phyloP scores from a whole-genome alignment of 345 rosid species.

The Odontarrhena argentea region DNA sequence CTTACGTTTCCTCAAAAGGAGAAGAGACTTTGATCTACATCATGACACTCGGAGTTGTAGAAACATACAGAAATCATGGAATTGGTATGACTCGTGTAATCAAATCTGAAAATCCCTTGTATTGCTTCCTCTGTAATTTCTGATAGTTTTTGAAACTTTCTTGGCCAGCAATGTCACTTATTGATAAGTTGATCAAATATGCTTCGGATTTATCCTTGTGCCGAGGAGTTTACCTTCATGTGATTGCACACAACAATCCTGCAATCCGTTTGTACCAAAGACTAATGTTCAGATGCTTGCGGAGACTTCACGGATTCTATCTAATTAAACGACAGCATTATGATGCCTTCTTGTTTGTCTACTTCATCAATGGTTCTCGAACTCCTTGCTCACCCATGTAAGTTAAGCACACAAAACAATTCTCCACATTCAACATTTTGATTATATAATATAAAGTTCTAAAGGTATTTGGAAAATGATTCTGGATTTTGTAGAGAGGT shows the following conservation, averaged over 20 bases:
- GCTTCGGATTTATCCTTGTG: conserved; percentile 60
- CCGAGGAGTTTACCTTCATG: conserved; percentile 86
- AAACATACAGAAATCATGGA: conserved; percentile 72
- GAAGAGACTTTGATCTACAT: conserved; percentile 79
- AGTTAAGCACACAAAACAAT: conserved; percentile 38
- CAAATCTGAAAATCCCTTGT: background rate
- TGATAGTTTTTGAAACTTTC: conserved; percentile 12
- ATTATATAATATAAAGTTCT: background rate
- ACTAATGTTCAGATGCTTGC: conserved; percentile 69
- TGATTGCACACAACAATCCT: conserved; percentile 73
- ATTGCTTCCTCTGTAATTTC: background rate
- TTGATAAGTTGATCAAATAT: conserved; percentile 69
- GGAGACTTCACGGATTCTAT: conserved; percentile 64
- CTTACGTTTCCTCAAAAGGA: conserved; percentile 56
- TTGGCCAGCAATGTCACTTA: conserved; percentile 66
- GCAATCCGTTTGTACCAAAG: conserved; percentile 84
- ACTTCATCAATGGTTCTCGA: conserved; percentile 69
- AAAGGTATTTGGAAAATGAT: background rate
- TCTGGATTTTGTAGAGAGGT: conserved; percentile 55
- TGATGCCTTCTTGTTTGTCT: conserved; percentile 81
- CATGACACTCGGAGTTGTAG: conserved; percentile 81
- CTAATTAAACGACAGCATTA: conserved; percentile 65
- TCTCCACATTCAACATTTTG: background rate
- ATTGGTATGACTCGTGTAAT: conserved; percentile 52
- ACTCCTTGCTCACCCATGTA: conserved; percentile 84